Percentiles rank a stretch among this genome's conserved stretches.
phyloP scores from a whole-genome alignment of 2,329 filamentous ascomycete genomes.

The Penicillium palitans region DNA sequence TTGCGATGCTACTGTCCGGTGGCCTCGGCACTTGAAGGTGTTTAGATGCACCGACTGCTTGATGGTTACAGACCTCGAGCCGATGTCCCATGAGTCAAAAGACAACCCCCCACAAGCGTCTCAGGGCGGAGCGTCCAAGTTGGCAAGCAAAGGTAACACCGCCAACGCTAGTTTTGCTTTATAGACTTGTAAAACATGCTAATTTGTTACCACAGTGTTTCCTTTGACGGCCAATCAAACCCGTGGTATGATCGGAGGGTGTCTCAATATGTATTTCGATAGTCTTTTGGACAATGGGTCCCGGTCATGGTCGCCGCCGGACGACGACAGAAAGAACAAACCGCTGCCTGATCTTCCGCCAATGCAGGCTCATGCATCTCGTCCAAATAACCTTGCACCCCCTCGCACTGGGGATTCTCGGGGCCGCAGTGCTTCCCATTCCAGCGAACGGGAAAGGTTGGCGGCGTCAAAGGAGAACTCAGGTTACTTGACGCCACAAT shows the following conservation, averaged over 20 bases:
- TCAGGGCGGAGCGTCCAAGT: conserved; percentile 1
- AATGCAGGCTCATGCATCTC: conserved; percentile 11
- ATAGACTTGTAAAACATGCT: conserved; percentile 2
- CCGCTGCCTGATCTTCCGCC: conserved; percentile 16
- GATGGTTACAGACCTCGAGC: conserved; percentile 77
- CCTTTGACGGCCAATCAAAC: conserved; percentile 63
- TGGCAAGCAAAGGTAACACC: conserved; percentile 15
- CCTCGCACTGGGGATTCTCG: conserved; percentile 22
- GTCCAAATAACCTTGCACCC: conserved; percentile 19
- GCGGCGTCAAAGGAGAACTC: conserved; percentile 18
- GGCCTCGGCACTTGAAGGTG: conserved; percentile 69
- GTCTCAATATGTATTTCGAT: conserved; percentile 53
- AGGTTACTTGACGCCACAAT: conserved; percentile 20
- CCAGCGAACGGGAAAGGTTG: conserved; percentile 22
- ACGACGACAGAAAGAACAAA: conserved; percentile 16
- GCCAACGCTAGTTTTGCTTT: neutral
- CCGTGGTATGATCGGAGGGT: conserved; percentile 57
- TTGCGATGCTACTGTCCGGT: conserved; percentile 76
- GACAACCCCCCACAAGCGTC: conserved; percentile 6
- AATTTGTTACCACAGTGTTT: conserved; percentile 31
- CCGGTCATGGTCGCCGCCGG: conserved; percentile 21
- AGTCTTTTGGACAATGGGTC: conserved; percentile 36
- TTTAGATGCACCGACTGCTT: conserved; percentile 83
- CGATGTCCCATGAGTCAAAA: conserved; percentile 31
- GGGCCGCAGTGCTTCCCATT: conserved; percentile 31